phyloP scores from a whole-genome alignment of 371 early-diverging fungal species.

The Saksenaea oblongispora region DNA sequence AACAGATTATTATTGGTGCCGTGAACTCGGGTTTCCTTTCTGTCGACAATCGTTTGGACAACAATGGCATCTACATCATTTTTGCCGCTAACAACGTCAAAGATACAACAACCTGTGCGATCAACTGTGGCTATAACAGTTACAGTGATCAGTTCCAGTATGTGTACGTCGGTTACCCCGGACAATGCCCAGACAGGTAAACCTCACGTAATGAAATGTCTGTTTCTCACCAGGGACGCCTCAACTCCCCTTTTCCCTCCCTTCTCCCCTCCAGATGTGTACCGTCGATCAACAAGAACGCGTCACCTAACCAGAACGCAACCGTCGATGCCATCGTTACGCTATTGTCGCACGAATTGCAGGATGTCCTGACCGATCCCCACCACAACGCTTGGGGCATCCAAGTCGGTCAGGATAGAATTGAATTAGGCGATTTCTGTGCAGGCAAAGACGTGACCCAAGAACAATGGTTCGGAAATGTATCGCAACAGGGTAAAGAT shows the following conservation, averaged over 20 bases:
- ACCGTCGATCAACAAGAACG: conserved; percentile 25
- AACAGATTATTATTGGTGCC: conserved; percentile 42
- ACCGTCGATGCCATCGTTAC: conserved; percentile 53
- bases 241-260: neutral
- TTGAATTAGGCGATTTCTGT: conserved; percentile 55
- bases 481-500: conserved; percentile 3
- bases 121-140: conserved; percentile 51
- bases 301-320: conserved; percentile 48
- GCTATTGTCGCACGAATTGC: conserved; percentile 56
- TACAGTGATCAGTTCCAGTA: conserved; percentile 49
- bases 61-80: conserved; percentile 51
- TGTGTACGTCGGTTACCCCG: conserved; percentile 52
- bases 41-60: conserved; percentile 38
- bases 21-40: conserved; percentile 51
- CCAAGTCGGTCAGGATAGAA: conserved; percentile 9
- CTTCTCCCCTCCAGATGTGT: conserved; percentile 28
- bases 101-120: conserved; percentile 43
- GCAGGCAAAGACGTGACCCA: conserved; percentile 29
- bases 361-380: conserved; percentile 54
- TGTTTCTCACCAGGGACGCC: neutral
- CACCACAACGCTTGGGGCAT: conserved; percentile 48
- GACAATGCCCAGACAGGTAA: conserved; percentile 30
- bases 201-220: neutral
- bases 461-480: conserved; percentile 38
- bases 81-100: conserved; percentile 41